Percentiles rank a stretch among this genome's conserved stretches.
Evolutionary conservation across 2,329 filamentous ascomycete species (phyloP).

Genomic region (Zymoseptoria crescenta): DNA sequence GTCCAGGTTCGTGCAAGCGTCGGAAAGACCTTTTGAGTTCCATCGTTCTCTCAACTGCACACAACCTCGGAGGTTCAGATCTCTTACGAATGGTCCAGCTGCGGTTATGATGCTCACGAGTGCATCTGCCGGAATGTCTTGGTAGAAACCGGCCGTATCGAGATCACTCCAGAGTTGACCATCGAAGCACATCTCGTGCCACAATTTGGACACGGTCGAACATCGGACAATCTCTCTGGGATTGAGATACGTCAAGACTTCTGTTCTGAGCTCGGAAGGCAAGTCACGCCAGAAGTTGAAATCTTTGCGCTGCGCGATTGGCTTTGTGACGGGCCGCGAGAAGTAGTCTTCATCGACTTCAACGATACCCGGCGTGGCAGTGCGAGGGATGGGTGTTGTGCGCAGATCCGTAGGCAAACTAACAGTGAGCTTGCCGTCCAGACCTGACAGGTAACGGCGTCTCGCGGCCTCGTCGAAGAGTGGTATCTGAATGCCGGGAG

Average conservation of each 20-base stretch:
- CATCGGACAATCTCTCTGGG: constrained; percentile 74
- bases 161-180: constrained; percentile 86
- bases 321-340: constrained; percentile 28
- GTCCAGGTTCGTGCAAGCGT: constrained; percentile 76
- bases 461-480: constrained; percentile 48
- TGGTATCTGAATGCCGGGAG: constrained; percentile 39
- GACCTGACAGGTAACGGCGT: constrained; percentile 45
- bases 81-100: constrained; percentile 81
- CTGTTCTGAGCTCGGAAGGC: constrained; percentile 73
- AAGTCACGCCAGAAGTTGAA: constrained; percentile 72
- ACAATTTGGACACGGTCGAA: constrained; percentile 69
- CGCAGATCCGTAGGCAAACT: constrained; percentile 58
- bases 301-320: constrained; percentile 30
- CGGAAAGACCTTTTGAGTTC: constrained; percentile 67
- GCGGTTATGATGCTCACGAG: constrained; percentile 76
- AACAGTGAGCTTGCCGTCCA: constrained; percentile 46
- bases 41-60: constrained; percentile 80
- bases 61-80: constrained; percentile 85
- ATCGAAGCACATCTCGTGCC: constrained; percentile 81
- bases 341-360: constrained; percentile 42
- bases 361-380: constrained; percentile 27
- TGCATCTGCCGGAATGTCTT: constrained; percentile 73
- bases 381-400: constrained; percentile 27
- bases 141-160: constrained; percentile 72
- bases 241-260: constrained; percentile 66